Evolutionary conservation across 2,329 filamentous ascomycete genomes (phyloP), one percentile per base, ranked within the genome.

Genomic region (Penicillium freii): DNA sequence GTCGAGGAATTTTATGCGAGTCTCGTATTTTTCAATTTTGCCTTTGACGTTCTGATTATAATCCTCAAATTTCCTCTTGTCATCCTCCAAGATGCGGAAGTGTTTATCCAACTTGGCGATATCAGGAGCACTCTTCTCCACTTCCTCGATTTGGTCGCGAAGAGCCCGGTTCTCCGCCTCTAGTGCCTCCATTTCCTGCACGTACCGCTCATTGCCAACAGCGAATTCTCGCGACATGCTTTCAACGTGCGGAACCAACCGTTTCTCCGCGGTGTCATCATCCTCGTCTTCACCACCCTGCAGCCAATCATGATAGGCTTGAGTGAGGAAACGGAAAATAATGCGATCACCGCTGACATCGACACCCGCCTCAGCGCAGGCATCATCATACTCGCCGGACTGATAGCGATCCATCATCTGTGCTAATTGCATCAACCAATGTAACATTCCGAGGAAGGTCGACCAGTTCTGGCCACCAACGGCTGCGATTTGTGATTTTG

Each of bases 371-470:
- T 97, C 93, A 42, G 89, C 82, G 71, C 92, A 97, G 1, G 92
- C 92, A 51, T 96, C 89, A 64, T 97, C 92, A 73, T 96, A 99
- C 46, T 86, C 86, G 57, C 92, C 88, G 54, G 80, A 75, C 1
- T 85, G 80, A 70, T 92, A 97, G 23, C 89, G 84, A 61, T 97
- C 92, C 70, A 97, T 85, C 88, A 97, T 96, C 66, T 93, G 88
- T 5, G 91, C 91, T 51, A 99, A 80, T 75, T 97, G 92, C 93
- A 99, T 96, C 87, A 99, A 93, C 94, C 94, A 99, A 77, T 99
- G 92, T 50, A 99, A 81, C 72, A 99, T 80, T 0, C 92, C 94
- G 13, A 99, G 80, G 69, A 99, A 97, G 0, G 91, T 94, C 61
- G 89, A 89, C 94, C 94, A 99, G 71, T 97, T 97, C 75, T 96